Percentiles rank a stretch among this genome's conserved stretches.
phyloP scores from a whole-genome alignment of 78 protist genomes.

The Speleostelium caveatum region DNA sequence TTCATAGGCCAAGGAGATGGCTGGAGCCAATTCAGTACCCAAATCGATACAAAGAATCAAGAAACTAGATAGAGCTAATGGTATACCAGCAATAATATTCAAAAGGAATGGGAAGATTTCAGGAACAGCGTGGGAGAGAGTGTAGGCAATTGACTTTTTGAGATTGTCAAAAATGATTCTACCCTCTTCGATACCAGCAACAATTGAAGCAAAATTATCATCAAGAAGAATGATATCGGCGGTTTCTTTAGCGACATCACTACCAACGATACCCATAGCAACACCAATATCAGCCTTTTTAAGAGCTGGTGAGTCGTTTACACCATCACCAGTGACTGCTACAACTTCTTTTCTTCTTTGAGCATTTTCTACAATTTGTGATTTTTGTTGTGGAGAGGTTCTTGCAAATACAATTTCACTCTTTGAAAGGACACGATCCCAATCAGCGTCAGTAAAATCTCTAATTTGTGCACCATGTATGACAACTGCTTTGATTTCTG shows the following conservation, averaged over 20 bases:
- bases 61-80: conserved; percentile 90
- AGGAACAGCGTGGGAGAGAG: conserved; percentile 88
- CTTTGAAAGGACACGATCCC: conserved; percentile 75
- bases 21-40: conserved; percentile 82
- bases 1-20: conserved; percentile 94
- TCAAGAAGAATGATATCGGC: conserved; percentile 96
- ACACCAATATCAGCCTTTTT: conserved; percentile 96
- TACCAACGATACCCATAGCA: conserved; percentile 96
- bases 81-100: conserved; percentile 84
- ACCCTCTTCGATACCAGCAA: conserved; percentile 88
- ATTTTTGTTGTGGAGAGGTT: conserved; percentile 97
- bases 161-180: conserved; percentile 85
- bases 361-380: conserved; percentile 90
- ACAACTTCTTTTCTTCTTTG: conserved; percentile 88
- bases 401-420: conserved; percentile 95
- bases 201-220: conserved; percentile 97
- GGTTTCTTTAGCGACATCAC: conserved; percentile 97
- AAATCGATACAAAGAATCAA: conserved; percentile 92
- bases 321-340: conserved; percentile 98
- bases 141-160: conserved; percentile 77
- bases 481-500: conserved; percentile 56
- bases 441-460: conserved; percentile 71
- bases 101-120: conserved; percentile 74
- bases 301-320: conserved; percentile 98
- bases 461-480: conserved; percentile 73